A percentile compares a stretch with the other conserved stretches of the same genome.
Evolutionary conservation across 495 filamentous ascomycete species (phyloP).

Genomic region (Chaetomidium leptoderma): DNA sequence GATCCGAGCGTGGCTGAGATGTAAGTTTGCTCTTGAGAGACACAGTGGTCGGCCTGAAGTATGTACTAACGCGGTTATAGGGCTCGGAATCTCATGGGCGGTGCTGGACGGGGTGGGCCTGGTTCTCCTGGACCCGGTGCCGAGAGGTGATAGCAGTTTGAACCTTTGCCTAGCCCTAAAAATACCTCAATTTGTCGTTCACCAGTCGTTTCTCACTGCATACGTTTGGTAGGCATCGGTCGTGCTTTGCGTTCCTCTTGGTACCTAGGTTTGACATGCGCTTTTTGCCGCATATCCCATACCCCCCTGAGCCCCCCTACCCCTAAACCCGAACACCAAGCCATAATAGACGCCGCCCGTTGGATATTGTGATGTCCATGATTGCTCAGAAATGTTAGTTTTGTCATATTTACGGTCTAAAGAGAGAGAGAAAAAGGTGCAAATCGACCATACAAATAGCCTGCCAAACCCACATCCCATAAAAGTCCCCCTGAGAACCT

Average conservation of each 20-base stretch:
- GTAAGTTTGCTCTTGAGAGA: constrained; percentile 52
- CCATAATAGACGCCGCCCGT: no score
- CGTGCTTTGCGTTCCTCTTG: no score
- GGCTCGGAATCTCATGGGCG: constrained; percentile 76
- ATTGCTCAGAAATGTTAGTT: no score
- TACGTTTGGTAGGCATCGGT: no score
- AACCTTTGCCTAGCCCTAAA: not conserved
- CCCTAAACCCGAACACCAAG: no score
- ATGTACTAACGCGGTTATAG: constrained; percentile 35
- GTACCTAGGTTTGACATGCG: no score
- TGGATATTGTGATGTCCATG: no score
- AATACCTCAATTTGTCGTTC: not conserved
- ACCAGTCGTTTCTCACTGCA: no score
- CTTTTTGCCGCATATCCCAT: no score
- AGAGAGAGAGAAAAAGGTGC: no score
- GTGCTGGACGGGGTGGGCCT: constrained; percentile 44
- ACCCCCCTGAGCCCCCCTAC: no score
- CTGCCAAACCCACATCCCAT: not conserved
- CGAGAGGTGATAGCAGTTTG: constrained; percentile 7
- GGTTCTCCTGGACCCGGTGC: constrained; percentile 10
- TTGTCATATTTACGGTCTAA: no score
- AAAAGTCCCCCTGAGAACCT: not conserved
- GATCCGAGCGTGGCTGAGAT: constrained; percentile 90
- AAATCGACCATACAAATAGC: not conserved
- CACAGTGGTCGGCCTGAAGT: not conserved